Evolutionary conservation across 768 basidiomycete species (phyloP).

Genomic region (Clitopilus passeckerianus): DNA sequence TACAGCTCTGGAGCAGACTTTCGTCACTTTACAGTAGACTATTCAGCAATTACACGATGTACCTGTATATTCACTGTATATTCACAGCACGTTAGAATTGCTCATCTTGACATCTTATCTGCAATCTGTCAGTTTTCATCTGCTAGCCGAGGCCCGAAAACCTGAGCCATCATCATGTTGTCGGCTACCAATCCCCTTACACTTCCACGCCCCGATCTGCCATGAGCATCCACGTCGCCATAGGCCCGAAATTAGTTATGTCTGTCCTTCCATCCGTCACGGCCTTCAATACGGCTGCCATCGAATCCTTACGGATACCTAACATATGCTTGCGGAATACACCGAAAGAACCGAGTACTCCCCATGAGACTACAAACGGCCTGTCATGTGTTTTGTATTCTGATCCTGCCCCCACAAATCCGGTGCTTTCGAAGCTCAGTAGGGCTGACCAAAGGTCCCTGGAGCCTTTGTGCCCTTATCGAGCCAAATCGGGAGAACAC

Average conservation of each 20-base stretch:
- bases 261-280: neutral
- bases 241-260: neutral
- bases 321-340: neutral
- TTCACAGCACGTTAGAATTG: neutral
- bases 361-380: neutral
- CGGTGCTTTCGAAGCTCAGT: neutral
- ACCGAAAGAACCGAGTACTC: neutral
- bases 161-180: neutral
- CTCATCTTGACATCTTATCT: neutral
- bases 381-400: neutral
- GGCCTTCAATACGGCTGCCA: neutral
- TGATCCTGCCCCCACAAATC: neutral
- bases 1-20: slow-evolving; percentile 25
- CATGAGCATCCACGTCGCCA: neutral
- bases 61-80: neutral
- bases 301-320: neutral
- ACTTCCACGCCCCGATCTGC: neutral
- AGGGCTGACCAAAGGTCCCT: neutral
- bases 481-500: neutral
- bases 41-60: neutral
- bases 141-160: neutral
- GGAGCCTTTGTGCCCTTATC: neutral
- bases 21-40: slow-evolving; percentile 13
- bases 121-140: neutral
- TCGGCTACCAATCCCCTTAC: neutral